phyloP scores from a whole-genome alignment of 192 early-diverging fungal species.

The Backusella tuberculispora region DNA sequence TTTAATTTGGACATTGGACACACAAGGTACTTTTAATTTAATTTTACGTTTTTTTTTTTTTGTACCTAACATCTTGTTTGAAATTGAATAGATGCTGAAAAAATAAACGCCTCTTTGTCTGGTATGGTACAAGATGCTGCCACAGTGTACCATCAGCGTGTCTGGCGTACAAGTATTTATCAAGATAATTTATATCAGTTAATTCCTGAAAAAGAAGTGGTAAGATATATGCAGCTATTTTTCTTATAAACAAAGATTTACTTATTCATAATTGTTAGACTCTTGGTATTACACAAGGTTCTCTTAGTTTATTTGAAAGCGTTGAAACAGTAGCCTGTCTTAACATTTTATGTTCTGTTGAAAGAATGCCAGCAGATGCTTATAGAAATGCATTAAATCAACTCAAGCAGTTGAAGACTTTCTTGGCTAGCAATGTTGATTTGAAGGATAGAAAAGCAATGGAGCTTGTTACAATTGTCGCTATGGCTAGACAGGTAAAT shows the following conservation, averaged over 20 bases:
- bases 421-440: conserved; percentile 14
- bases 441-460: conserved; percentile 23
- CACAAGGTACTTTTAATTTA: conserved; percentile 14
- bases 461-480: conserved; percentile 25
- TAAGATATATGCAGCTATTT: background rate
- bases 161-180: conserved; percentile 54
- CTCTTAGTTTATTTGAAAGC: conserved; percentile 50
- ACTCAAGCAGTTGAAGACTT: conserved; percentile 26
- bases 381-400: conserved; percentile 25
- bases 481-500: conserved; percentile 33
- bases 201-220: conserved; percentile 18
- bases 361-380: conserved; percentile 35
- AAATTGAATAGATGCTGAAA: conserved; percentile 36
- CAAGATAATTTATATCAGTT: conserved; percentile 36
- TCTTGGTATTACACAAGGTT: conserved; percentile 43
- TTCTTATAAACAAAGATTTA: background rate
- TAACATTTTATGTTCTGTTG: conserved; percentile 44
- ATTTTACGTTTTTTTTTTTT: background rate
- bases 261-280: conserved; percentile 27
- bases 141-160: conserved; percentile 53
- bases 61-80: background rate
- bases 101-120: conserved; percentile 38
- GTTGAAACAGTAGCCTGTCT: conserved; percentile 52
- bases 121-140: conserved; percentile 56
- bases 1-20: conserved; percentile 61